Evolutionary conservation across 192 early-diverging fungal genomes (phyloP).

Genomic region (Rhizophagus prolifer): DNA sequence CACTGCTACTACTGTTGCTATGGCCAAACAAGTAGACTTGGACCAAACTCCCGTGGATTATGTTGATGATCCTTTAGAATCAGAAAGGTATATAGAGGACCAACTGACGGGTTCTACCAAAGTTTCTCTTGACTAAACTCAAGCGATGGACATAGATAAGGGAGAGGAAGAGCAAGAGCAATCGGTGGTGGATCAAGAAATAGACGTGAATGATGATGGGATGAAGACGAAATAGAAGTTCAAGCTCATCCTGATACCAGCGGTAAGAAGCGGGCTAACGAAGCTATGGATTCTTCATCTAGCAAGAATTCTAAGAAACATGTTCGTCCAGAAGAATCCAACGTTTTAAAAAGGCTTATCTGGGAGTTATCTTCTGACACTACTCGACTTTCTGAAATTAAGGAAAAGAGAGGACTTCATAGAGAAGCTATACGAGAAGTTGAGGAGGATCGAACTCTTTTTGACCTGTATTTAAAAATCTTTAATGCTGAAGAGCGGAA

Average conservation of each 20-base stretch:
- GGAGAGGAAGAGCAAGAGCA: neutral
- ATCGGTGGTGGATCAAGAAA: neutral
- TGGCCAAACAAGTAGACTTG: neutral
- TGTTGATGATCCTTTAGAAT: neutral
- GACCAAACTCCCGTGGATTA: neutral
- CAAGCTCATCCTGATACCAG: neutral
- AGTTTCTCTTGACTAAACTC: neutral
- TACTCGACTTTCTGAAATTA: conserved; percentile 20
- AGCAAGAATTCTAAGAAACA: neutral
- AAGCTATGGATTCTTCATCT: neutral
- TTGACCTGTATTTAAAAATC: too few relatives aligned
- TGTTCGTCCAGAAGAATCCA: neutral
- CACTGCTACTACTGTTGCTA: neutral
- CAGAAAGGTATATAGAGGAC: neutral
- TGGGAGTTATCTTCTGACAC: neutral
- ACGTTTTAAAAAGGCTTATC: conserved; percentile 5
- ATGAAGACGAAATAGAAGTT: too few relatives aligned
- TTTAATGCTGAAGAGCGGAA: too few relatives aligned
- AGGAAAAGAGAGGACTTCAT: conserved; percentile 13
- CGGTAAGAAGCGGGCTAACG: neutral
- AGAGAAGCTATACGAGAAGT: conserved; percentile 8
- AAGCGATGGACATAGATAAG: neutral
- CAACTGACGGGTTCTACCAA: neutral
- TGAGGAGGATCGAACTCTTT: too few relatives aligned
- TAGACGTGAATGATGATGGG: neutral